Conservation (phyloP, 106 monocot genomes). For the Dendrobium catenatum region DNA sequence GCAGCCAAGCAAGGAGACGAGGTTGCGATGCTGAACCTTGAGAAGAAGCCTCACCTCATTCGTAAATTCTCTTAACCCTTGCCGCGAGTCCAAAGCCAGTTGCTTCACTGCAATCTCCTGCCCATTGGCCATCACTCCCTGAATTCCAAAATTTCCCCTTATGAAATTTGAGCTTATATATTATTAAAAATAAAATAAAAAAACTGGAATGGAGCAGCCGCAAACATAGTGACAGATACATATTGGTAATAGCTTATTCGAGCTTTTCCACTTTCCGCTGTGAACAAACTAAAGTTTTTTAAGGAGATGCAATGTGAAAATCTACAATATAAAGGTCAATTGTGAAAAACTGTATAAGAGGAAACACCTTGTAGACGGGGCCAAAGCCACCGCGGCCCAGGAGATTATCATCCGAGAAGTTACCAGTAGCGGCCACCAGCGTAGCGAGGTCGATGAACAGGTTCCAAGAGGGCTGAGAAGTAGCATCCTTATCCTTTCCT, state of each 20-base stretch:
- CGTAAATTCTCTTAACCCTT: conserved; percentile 55
- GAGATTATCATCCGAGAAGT: conserved; percentile 57
- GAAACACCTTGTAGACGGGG: conserved; percentile 62
- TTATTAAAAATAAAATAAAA: neutral
- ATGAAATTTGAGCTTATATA: neutral
- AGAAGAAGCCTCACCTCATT: conserved; percentile 63
- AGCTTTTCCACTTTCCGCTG: neutral
- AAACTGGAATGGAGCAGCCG: too few species aligned
- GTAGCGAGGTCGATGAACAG: conserved; percentile 40
- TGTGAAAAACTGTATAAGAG: neutral
- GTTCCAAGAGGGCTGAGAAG: conserved; percentile 11
- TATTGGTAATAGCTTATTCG: too few species aligned
- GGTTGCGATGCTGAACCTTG: conserved; percentile 68
- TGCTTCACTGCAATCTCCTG: conserved; percentile 71
- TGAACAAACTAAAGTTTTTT: too few species aligned
- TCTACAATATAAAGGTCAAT: neutral
- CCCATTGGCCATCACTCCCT: conserved; percentile 60
- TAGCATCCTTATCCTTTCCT: neutral
- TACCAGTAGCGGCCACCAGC: conserved; percentile 47
- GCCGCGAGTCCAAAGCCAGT: conserved; percentile 54
- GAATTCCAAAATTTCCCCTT: neutral
- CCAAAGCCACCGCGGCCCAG: conserved; percentile 76
- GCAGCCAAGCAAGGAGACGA: conserved; percentile 67
- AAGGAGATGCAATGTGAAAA: neutral
- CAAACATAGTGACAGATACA: neutral